Conservation (phyloP, 139 green algal species). For the Ettlia oleoabundans region DNA sequence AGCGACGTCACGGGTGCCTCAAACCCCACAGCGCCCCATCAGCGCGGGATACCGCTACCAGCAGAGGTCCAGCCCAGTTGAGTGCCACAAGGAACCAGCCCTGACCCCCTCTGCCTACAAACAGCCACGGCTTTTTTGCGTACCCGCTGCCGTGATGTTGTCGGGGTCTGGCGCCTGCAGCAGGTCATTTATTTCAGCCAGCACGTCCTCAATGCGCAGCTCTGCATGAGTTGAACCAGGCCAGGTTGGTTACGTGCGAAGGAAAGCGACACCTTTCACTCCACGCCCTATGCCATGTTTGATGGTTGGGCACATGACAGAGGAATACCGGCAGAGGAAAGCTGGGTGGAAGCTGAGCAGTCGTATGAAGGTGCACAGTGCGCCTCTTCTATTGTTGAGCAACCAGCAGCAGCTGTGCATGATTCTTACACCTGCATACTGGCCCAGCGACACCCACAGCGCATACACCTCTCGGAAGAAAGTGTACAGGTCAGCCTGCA, state of each 20-base stretch:
- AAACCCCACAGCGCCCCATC: too few relatives aligned
- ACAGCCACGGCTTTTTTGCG: too few relatives aligned
- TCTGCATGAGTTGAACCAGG: not conserved
- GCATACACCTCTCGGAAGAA: conserved; percentile 58
- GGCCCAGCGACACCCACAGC: conserved; percentile 59
- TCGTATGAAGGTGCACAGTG: too few relatives aligned
- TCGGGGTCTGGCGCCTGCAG: conserved; percentile 42
- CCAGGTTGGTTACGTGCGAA: not conserved
- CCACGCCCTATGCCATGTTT: too few relatives aligned
- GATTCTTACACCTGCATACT: conserved; percentile 52
- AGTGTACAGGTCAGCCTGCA: conserved; percentile 59
- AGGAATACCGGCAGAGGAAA: not conserved
- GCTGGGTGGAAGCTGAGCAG: too few relatives aligned
- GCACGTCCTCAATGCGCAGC: conserved; percentile 59
- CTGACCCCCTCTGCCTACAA: too few relatives aligned
- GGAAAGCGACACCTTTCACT: too few relatives aligned
- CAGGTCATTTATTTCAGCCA: conserved; percentile 67
- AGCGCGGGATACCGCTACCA: too few relatives aligned
- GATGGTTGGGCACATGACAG: too few relatives aligned
- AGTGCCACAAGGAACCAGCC: too few relatives aligned
- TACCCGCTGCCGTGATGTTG: conserved; percentile 47
- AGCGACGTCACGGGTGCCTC: too few relatives aligned
- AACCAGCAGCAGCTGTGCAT: not conserved
- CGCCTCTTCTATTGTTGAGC: not conserved
- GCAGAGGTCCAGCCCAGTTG: too few relatives aligned